These are phyloP conservation scores for Colletotrichum gloeosporioides DNA, from an alignment of 2,329 filamentous ascomycete species.

Conservation along the genomic window DNA sequence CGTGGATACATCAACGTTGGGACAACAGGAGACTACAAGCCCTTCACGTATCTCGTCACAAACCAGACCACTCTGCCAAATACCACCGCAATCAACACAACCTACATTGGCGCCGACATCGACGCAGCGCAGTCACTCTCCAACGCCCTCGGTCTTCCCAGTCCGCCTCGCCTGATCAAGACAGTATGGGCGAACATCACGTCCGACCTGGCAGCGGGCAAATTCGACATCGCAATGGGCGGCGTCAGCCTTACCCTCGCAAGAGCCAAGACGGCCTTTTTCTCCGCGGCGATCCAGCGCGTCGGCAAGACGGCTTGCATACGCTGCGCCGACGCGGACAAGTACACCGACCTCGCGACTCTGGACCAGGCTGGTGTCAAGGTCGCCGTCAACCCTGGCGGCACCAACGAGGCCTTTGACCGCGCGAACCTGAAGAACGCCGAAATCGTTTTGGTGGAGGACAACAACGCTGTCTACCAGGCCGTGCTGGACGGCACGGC, in stretches of 20 bases:
- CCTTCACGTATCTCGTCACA: slow-evolving; percentile 17
- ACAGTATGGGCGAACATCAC: slow-evolving; percentile 18
- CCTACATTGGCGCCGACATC: slow-evolving; percentile 19
- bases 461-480: slow-evolving; percentile 20
- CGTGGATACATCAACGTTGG: slow-evolving; percentile 19
- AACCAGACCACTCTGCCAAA: slow-evolving; percentile 2
- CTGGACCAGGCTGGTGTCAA: slow-evolving; percentile 8
- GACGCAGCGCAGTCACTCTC: slow-evolving; percentile 19
- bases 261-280: background rate
- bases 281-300: slow-evolving; percentile 12
- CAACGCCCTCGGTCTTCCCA: slow-evolving; percentile 17
- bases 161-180: background rate
- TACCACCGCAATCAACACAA: slow-evolving; percentile 9
- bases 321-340: slow-evolving; percentile 13
- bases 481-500: slow-evolving; percentile 3
- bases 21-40: slow-evolving; percentile 20
- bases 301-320: slow-evolving; percentile 21
- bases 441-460: slow-evolving; percentile 9
- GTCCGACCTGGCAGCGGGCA: slow-evolving; percentile 2
- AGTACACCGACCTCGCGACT: slow-evolving; percentile 11
- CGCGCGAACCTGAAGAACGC: slow-evolving; percentile 11
- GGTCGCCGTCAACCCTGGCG: slow-evolving; percentile 16
- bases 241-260: slow-evolving; percentile 18
- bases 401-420: slow-evolving; percentile 22
- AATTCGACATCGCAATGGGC: slow-evolving; percentile 21